Base-by-base conservation (phyloP, 1,284 basidiomycete species). In the Ceratobasidium sp. region DNA sequence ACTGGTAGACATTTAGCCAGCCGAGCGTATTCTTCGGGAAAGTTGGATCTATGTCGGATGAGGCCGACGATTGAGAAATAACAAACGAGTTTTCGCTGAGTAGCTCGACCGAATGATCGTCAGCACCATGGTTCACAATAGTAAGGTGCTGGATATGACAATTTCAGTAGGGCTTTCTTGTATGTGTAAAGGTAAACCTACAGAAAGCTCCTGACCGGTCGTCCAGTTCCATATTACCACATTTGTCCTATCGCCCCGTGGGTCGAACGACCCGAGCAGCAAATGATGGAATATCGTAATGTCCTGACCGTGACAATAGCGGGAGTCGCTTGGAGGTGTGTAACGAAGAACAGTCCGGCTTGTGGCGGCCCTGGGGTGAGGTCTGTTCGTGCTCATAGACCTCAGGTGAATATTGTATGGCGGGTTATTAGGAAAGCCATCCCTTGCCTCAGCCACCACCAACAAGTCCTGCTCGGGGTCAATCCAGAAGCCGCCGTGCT, bases 151-250 rank as follows among this genome's bases (percentile, higher is more conserved):
- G n/a, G 2, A 39, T n/a, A 29, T 6, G n/a, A 34, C 29, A 4
- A 11, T 9, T 24, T 49, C 6, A 24, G 31, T 5, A 34, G 31
- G 1, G n/a, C 16, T 37, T 16, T 9, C 29, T 1, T 9, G 24
- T 13, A 13, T 2, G 16, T 11, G 13, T 22, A n/a, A 27, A 14
- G 14, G 22, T 6, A 27, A 37, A 39, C 68, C n/a, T 29, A 71
- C 68, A 16, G 43, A 71, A 22, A 71, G 11, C 31, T 48, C 22
- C 7, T 34, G 54, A 5, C 68, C 68, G 1, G 43, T 61, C 9
- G 24, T 59, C 68, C 68, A 71, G 43, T 71, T 29, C 68, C 68
- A 71, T 7, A 71, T 51, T 14, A 49, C 34, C 2, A 53, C 9
- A 41, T 34, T 22, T 11, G 13, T 6, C 8, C 6, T 24, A 14